phyloP scores from a whole-genome alignment of 2,329 filamentous ascomycete species.

The Aciculosporium take region DNA sequence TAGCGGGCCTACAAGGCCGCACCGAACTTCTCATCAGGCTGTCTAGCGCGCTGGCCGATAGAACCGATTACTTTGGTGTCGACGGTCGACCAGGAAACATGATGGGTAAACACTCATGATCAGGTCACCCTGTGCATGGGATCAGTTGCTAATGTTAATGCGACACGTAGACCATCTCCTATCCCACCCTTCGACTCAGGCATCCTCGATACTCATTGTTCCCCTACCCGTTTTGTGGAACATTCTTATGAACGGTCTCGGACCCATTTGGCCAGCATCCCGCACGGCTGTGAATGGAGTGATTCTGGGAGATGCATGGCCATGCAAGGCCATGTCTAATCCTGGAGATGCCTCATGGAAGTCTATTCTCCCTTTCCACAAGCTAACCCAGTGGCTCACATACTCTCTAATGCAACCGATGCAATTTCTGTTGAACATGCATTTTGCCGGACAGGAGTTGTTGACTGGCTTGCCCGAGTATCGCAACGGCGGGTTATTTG shows the following conservation, averaged over 20 bases:
- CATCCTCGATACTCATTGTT: constrained; percentile 76
- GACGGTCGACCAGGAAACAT: constrained; percentile 84
- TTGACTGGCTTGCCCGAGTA: constrained; percentile 86
- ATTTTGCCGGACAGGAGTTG: constrained; percentile 68
- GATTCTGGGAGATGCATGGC: constrained; percentile 88
- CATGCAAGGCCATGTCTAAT: constrained; percentile 66
- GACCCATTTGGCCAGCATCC: constrained; percentile 76
- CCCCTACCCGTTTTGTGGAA: constrained; percentile 81
- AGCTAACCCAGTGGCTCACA: constrained; percentile 86
- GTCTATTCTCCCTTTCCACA: constrained; percentile 80
- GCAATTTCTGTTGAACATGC: constrained; percentile 63
- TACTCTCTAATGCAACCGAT: constrained; percentile 92
- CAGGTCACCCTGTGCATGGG: not conserved
- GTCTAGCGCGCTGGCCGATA: constrained; percentile 56
- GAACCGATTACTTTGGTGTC: constrained; percentile 70
- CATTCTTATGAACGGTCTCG: constrained; percentile 74
- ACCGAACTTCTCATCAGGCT: constrained; percentile 66
- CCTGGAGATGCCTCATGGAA: constrained; percentile 46
- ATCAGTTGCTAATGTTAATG: not conserved
- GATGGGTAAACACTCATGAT: constrained; percentile 50
- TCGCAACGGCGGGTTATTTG: constrained; percentile 76
- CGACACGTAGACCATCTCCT: constrained; percentile 64
- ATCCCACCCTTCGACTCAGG: constrained; percentile 77
- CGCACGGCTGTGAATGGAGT: constrained; percentile 78
- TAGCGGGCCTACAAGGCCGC: constrained; percentile 75